phyloP scores from a whole-genome alignment of 768 basidiomycete species.

The Cystofilobasidium capitatum region DNA sequence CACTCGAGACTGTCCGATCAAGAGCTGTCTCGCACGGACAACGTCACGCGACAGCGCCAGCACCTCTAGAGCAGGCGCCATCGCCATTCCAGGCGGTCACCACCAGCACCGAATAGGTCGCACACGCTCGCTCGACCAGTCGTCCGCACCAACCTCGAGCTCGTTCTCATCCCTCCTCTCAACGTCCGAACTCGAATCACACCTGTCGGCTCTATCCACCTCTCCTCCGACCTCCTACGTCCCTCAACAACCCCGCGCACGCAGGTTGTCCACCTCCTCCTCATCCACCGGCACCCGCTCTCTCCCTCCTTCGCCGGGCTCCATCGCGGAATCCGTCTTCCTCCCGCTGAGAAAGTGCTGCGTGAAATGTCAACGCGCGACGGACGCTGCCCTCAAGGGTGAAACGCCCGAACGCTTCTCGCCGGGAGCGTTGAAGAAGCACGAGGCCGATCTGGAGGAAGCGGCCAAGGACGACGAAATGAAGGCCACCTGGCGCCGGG shows the following conservation, averaged over 20 bases:
- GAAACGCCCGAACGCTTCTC: not conserved
- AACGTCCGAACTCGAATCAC: not conserved
- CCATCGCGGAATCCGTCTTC: not conserved
- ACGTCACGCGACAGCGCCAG: not conserved
- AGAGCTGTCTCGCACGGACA: not conserved
- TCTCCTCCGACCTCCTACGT: not conserved
- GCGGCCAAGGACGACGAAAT: not conserved
- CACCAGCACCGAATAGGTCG: no score
- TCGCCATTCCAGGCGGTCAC: not conserved
- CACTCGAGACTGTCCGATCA: not conserved
- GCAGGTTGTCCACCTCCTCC: not conserved
- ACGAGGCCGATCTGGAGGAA: not conserved
- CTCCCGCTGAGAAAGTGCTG: not conserved
- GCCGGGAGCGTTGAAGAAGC: not conserved
- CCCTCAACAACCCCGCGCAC: not conserved
- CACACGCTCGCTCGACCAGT: not conserved
- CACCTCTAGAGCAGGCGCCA: not conserved
- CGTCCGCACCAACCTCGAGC: not conserved
- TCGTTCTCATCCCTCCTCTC: not conserved
- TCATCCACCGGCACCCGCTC: not conserved
- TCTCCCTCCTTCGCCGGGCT: not conserved
- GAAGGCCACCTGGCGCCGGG: not conserved
- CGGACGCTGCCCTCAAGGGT: not conserved
- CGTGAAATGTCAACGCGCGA: not conserved
- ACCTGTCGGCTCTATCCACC: not conserved